phyloP scores from a whole-genome alignment of 345 rosid species.

The Populus simonii region DNA sequence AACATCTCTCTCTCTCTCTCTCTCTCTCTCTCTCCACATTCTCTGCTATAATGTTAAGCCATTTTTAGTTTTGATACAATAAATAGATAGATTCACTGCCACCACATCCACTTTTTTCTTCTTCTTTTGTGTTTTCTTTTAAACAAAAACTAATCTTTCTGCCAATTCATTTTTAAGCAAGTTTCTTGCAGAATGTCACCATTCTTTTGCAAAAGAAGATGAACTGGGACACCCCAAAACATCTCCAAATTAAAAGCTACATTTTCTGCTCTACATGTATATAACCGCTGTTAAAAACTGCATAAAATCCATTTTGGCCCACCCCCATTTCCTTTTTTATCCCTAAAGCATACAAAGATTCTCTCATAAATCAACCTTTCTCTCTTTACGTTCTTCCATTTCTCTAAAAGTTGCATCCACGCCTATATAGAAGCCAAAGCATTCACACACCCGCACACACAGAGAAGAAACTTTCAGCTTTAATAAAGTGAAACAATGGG shows the following conservation, averaged over 20 bases:
- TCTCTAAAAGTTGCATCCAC: slow-evolving; percentile 22
- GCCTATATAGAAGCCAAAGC: slow-evolving; percentile 14
- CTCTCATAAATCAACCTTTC: slow-evolving; percentile 31
- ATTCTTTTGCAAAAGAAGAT: slow-evolving; percentile 12
- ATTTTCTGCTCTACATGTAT: slow-evolving; percentile 3
- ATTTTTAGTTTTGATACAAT: not conserved
- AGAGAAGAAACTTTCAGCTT: slow-evolving; percentile 4
- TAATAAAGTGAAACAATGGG: slow-evolving; percentile 40
- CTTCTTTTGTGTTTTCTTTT: not conserved
- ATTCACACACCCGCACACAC: not conserved
- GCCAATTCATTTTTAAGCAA: slow-evolving; percentile 1
- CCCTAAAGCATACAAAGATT: slow-evolving; percentile 29
- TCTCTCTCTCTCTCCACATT: not conserved
- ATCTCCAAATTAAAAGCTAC: slow-evolving; percentile 13
- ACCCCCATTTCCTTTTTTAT: slow-evolving; percentile 27
- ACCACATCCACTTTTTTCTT: not conserved
- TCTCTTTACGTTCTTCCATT: slow-evolving; percentile 18
- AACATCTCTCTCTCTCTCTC: not conserved
- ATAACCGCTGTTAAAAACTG: slow-evolving; percentile 7
- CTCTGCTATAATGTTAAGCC: not conserved
- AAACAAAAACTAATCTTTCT: not conserved
- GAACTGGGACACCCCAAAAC: slow-evolving; percentile 18
- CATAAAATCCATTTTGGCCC: slow-evolving; percentile 18
- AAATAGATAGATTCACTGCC: not conserved
- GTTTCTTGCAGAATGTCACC: slow-evolving; percentile 2